Conservation (phyloP, 345 rosid genomes). For the Linum tenue region DNA sequence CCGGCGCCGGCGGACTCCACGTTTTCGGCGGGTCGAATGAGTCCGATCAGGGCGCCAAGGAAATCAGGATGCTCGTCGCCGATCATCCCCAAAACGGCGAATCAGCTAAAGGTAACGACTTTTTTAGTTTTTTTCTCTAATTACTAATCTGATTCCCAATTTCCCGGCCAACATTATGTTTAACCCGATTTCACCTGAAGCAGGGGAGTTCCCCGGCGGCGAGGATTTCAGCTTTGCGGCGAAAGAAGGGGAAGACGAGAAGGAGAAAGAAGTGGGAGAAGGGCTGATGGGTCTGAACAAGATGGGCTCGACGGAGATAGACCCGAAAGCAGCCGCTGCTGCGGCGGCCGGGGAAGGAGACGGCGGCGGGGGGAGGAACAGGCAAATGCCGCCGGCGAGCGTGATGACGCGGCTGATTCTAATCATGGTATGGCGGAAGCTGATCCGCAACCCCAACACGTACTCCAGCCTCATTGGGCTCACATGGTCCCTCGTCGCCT, state of each 20-base stretch:
- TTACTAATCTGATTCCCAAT: not conserved
- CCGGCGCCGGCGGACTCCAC: slow-evolving; percentile 38
- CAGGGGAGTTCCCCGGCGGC: slow-evolving; percentile 33
- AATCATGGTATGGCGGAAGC: slow-evolving; percentile 31
- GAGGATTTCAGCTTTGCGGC: slow-evolving; percentile 49
- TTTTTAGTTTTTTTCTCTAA: not conserved
- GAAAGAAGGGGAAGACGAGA: slow-evolving; percentile 33
- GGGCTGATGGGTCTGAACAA: slow-evolving; percentile 35
- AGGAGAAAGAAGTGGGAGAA: slow-evolving; percentile 12
- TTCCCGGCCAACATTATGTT: not conserved
- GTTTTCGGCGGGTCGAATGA: slow-evolving; percentile 55
- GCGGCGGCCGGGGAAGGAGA: slow-evolving; percentile 17
- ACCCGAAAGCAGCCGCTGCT: slow-evolving; percentile 33
- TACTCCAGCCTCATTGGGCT: slow-evolving; percentile 29
- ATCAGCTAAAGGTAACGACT: slow-evolving; percentile 37
- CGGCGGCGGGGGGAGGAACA: not conserved
- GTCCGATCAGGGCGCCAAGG: slow-evolving; percentile 80
- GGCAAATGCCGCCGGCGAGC: slow-evolving; percentile 28
- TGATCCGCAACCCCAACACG: slow-evolving; percentile 29
- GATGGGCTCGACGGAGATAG: slow-evolving; percentile 54
- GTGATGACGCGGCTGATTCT: slow-evolving; percentile 29
- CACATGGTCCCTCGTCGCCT: slow-evolving; percentile 22
- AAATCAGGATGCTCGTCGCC: slow-evolving; percentile 78
- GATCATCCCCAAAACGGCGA: slow-evolving; percentile 75
- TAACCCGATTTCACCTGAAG: slow-evolving; percentile 19